Evolutionary conservation across 306 rosid genomes (phyloP).

Genomic region (Citrullus colocynthis): DNA sequence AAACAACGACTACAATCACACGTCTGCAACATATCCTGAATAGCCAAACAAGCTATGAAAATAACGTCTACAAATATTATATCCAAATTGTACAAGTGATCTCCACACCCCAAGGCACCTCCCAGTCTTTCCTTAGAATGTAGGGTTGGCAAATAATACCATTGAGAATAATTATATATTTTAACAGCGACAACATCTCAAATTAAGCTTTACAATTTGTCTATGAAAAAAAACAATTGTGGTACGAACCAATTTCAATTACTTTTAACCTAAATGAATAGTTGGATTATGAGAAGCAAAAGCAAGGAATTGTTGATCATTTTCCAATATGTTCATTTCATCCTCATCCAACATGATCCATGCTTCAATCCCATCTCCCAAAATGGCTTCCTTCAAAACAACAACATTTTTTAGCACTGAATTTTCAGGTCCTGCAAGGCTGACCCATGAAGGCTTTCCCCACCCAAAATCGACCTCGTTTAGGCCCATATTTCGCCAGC

Average conservation of each 20-base stretch:
- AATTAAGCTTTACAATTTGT: no score
- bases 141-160: no score
- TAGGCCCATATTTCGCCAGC: conserved; percentile 6
- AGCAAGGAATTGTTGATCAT: conserved; percentile 3
- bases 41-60: no score
- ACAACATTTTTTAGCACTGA: conserved; percentile 1
- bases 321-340: conserved; percentile 9
- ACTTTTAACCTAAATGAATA: neutral
- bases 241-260: neutral
- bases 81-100: no score
- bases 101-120: no score
- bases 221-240: no score
- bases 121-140: no score
- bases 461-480: conserved; percentile 16
- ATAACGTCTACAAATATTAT: no score
- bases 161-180: no score
- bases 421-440: neutral
- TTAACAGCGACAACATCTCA: no score
- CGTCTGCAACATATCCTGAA: no score
- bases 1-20: no score
- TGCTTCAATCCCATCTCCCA: conserved; percentile 8
- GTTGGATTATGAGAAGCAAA: conserved; percentile 4
- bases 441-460: conserved; percentile 14
- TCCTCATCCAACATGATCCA: conserved; percentile 5
- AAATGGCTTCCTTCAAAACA: neutral